Evolutionary conservation across 1,284 basidiomycete species (phyloP).

Genomic region (Hypsizygus ulmarius): DNA sequence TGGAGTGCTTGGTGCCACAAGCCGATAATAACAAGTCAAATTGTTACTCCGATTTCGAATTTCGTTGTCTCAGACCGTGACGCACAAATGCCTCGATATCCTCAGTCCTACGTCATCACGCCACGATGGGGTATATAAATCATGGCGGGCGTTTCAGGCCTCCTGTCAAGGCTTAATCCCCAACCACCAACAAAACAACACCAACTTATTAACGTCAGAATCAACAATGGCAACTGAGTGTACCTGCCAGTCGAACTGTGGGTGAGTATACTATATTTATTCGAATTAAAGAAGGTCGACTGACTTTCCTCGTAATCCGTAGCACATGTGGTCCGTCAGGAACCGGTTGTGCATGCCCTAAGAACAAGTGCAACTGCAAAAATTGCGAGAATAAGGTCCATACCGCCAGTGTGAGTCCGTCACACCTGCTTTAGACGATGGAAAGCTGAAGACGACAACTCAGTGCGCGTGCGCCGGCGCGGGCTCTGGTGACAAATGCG

Average conservation of each 20-base stretch:
- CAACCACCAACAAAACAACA: no score
- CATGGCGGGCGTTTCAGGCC: no score
- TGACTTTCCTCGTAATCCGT: neutral
- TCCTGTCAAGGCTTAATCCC: no score
- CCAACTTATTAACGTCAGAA: no score
- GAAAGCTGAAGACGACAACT: neutral
- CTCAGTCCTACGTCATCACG: no score
- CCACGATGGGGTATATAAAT: no score
- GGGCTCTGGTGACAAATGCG: conserved; percentile 25
- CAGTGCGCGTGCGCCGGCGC: conserved; percentile 29
- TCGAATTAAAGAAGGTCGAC: neutral
- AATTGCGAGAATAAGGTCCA: conserved; percentile 37
- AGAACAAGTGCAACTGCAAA: conserved; percentile 34
- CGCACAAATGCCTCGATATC: no score
- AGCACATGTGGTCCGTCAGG: conserved; percentile 34
- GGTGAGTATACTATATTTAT: conserved; percentile 20
- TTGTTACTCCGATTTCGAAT: no score
- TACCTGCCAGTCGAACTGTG: conserved; percentile 32
- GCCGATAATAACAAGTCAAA: no score
- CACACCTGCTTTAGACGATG: neutral
- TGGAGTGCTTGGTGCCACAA: no score
- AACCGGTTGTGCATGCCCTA: conserved; percentile 34
- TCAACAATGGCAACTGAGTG: conserved; percentile 28
- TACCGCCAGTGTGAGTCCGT: conserved; percentile 27
- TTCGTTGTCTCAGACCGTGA: no score